Evolutionary conservation across 2,329 filamentous ascomycete species (phyloP).

Genomic region (Triangularia setosa): DNA sequence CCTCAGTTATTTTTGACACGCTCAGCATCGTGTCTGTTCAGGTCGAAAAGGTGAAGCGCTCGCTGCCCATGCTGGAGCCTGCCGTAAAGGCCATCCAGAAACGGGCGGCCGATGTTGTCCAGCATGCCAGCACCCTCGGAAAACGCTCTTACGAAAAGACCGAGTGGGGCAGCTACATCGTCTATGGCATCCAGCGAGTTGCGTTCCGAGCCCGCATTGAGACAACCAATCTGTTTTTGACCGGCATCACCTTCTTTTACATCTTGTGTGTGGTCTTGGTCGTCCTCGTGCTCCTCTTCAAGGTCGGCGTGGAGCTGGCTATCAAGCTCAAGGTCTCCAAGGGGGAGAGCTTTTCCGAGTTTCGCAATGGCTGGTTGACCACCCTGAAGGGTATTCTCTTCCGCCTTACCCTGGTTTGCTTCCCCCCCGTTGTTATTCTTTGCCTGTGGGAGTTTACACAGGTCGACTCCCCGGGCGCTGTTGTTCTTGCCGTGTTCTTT

Average conservation of each 20-base stretch:
- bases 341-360: constrained; percentile 76
- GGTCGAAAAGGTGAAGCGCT: constrained; percentile 55
- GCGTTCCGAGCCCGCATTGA: constrained; percentile 79
- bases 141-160: constrained; percentile 40
- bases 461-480: constrained; percentile 71
- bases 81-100: constrained; percentile 43
- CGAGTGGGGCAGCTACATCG: constrained; percentile 46
- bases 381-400: constrained; percentile 81
- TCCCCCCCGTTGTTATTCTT: constrained; percentile 78
- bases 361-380: constrained; percentile 81
- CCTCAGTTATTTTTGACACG: constrained; percentile 67
- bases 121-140: constrained; percentile 16
- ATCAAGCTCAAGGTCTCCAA: constrained; percentile 71
- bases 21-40: constrained; percentile 68
- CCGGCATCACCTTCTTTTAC: constrained; percentile 76
- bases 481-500: constrained; percentile 77
- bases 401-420: constrained; percentile 76
- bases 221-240: constrained; percentile 80
- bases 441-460: constrained; percentile 82
- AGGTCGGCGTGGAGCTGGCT: constrained; percentile 68
- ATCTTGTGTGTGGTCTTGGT: constrained; percentile 70
- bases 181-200: constrained; percentile 75
- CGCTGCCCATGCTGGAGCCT: constrained; percentile 31
- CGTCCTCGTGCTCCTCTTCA: constrained; percentile 68
- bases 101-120: constrained; percentile 35